Evolutionary conservation across 257 asterid genomes (phyloP).

Genomic region (Marsdenia floribunda): DNA sequence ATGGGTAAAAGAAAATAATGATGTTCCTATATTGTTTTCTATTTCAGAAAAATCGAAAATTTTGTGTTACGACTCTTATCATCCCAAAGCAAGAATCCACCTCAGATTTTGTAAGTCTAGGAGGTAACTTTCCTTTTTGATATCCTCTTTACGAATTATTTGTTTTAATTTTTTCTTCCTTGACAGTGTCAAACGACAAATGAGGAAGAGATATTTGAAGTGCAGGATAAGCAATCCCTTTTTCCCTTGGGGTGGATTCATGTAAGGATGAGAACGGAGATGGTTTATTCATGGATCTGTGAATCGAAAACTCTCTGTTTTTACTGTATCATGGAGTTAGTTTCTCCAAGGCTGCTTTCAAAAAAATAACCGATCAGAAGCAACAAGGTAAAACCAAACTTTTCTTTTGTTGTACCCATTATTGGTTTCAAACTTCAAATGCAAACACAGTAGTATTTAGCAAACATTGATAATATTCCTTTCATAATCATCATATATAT

Average conservation of each 20-base stretch:
- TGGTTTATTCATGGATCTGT: background rate
- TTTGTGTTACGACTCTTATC: slow-evolving; percentile 81
- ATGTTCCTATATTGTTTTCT: slow-evolving; percentile 14
- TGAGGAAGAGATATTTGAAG: slow-evolving; percentile 97
- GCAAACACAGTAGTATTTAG: too few relatives aligned
- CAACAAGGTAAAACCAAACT: too few relatives aligned
- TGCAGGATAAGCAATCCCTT: slow-evolving; percentile 84
- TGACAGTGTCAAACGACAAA: slow-evolving; percentile 88
- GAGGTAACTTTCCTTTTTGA: background rate
- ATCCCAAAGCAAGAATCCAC: slow-evolving; percentile 99
- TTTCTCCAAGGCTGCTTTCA: slow-evolving; percentile 2
- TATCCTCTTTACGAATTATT: slow-evolving; percentile 1
- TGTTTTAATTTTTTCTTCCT: slow-evolving; percentile 20
- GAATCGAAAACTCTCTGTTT: background rate
- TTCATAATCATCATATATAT: too few relatives aligned
- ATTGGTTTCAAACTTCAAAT: too few relatives aligned
- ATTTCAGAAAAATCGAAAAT: slow-evolving; percentile 71
- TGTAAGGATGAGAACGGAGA: slow-evolving; percentile 37
- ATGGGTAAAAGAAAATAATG: background rate
- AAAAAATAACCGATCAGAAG: too few relatives aligned
- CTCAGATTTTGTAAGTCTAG: slow-evolving; percentile 74
- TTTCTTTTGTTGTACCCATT: too few relatives aligned
- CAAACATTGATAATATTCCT: too few relatives aligned
- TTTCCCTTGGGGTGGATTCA: slow-evolving; percentile 98
- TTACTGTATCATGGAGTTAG: background rate